Base-by-base conservation (phyloP, 176 grass and related monocot genomes). In the Dactylis glomerata region DNA sequence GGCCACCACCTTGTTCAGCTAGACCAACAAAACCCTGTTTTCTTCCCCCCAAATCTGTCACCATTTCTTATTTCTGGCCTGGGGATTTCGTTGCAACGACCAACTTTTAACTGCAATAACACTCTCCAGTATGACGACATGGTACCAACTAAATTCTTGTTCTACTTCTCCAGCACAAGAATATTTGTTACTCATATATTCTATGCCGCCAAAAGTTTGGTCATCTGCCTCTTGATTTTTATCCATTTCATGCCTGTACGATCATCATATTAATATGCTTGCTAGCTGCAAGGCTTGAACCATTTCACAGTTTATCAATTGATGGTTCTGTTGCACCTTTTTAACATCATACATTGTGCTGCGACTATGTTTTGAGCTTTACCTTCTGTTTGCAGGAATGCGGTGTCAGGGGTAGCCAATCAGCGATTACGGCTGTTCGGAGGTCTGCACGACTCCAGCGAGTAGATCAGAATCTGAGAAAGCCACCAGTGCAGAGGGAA, bases 371-470 rank as follows among this genome's bases (percentile, higher is more conserved):
- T 77, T 28, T 79, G 71, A 89, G 69, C 44, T 86, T 10, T n/a
- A 77, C 34, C 54, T 5, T 37, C 32, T 45, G 34, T 79, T 46
- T 82, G 64, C 50, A 90, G 88, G 83, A 82, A 45, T 30, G 28
- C 37, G 22, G 78, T 32, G 33, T 36, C 22, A 78, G 44, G 10
- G 22, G 45, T 78, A 12, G 46, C 50, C 74, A 56, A 73, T 66
- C 27, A n/a, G 27, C 64, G 62, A 24, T 73, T 12, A n/a, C 3
- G 19, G n/a, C 65, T 78, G 51, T 89, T 5, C 64, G 36, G 4
- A 92, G 87, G 40, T 87, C 77, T 41, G 38, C 73, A 50, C 63
- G 81, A 44, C 42, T 90, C 2, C 72, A 45, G 45, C 13, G 3
- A 5, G 44, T 84, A 41, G 32, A 69, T 44, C 75, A 80, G n/a